These are phyloP conservation scores for Nevesoporus exiguus DNA, from an alignment of 768 basidiomycete genomes.

Conservation along the genomic window DNA sequence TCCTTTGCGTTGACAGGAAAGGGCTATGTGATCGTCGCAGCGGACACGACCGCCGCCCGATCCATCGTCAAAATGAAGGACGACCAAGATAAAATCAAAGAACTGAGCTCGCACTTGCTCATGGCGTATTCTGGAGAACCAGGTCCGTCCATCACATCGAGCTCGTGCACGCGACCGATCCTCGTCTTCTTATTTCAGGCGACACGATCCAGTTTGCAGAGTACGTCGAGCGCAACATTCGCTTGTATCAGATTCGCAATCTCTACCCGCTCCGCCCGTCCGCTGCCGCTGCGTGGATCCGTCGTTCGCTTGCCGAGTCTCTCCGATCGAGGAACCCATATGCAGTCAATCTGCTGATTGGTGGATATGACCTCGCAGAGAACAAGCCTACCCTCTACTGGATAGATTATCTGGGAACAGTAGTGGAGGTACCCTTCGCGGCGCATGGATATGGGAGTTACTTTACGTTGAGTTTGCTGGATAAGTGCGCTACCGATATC, in stretches of 20 bases:
- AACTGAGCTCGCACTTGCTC: conserved; percentile 82
- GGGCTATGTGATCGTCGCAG: conserved; percentile 88
- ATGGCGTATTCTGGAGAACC: conserved; percentile 97
- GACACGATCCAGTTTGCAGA: conserved; percentile 97
- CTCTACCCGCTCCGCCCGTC: conserved; percentile 84
- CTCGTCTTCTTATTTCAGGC: conserved; percentile 46
- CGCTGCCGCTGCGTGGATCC: conserved; percentile 94
- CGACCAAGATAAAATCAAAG: conserved; percentile 96
- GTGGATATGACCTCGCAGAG: conserved; percentile 83
- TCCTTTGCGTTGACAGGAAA: conserved; percentile 91
- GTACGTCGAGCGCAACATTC: conserved; percentile 92
- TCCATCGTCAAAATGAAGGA: conserved; percentile 98
- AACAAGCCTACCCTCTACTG: conserved; percentile 81
- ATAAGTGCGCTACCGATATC: conserved; percentile 51
- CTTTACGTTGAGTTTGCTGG: conserved; percentile 88
- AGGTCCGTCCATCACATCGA: conserved; percentile 42
- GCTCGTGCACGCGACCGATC: not conserved
- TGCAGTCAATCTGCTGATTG: conserved; percentile 87
- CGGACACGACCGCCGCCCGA: conserved; percentile 84
- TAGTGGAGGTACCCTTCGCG: conserved; percentile 84
- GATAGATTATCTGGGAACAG: conserved; percentile 94
- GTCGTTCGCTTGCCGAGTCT: conserved; percentile 83
- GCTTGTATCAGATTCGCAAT: conserved; percentile 94
- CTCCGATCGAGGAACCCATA: conserved; percentile 87
- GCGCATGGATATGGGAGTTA: conserved; percentile 96